Percentiles rank a stretch among this genome's conserved stretches.
phyloP scores from a whole-genome alignment of 306 rosid genomes.

The Medicago ruthenica region DNA sequence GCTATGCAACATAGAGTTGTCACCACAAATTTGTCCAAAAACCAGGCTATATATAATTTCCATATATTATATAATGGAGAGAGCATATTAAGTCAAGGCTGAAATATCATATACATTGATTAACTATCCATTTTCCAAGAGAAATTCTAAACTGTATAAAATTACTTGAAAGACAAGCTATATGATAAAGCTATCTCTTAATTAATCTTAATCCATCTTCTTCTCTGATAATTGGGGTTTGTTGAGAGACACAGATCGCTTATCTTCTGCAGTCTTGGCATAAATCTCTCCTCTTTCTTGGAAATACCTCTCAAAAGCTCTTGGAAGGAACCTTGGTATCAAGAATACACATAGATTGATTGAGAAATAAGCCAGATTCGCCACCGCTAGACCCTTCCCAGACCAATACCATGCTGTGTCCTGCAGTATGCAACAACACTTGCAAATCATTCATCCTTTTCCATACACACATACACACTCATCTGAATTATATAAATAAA shows the following conservation, averaged over 20 bases:
- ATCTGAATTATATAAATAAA: too few species aligned
- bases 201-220: conserved; percentile 37
- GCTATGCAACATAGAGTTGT: too few species aligned
- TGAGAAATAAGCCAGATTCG: conserved; percentile 64
- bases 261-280: conserved; percentile 67
- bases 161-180: conserved; percentile 1
- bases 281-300: conserved; percentile 58
- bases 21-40: conserved; percentile 1
- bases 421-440: conserved; percentile 46
- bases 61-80: conserved; percentile 10
- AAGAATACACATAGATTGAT: conserved; percentile 71
- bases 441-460: neutral
- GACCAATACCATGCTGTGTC: conserved; percentile 79
- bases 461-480: too few species aligned
- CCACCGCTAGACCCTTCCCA: conserved; percentile 66
- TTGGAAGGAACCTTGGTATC: conserved; percentile 81
- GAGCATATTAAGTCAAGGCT: conserved; percentile 13
- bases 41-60: conserved; percentile 16
- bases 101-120: conserved; percentile 29
- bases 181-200: neutral
- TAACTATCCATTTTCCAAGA: conserved; percentile 4
- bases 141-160: conserved; percentile 17
- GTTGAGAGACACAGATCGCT: conserved; percentile 39
- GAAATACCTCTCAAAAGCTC: conserved; percentile 78
- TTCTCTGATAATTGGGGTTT: conserved; percentile 42